phyloP scores from a whole-genome alignment of 2,329 filamentous ascomycete genomes.

The Ceratocystis huliohia region DNA sequence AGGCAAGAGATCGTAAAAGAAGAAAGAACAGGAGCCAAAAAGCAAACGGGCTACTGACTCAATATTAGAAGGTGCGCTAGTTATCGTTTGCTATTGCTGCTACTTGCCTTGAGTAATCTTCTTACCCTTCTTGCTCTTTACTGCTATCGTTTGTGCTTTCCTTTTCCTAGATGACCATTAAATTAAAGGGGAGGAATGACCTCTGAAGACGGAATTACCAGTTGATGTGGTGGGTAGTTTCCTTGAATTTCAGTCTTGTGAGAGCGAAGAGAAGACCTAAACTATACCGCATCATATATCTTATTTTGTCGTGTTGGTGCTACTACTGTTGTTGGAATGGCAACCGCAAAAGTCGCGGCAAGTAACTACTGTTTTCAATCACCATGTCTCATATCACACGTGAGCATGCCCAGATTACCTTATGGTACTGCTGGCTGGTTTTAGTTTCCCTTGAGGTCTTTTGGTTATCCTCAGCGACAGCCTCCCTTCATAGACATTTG shows the following conservation, averaged over 20 bases:
- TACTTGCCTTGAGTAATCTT: not conserved
- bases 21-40: not conserved
- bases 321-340: slow-evolving; percentile 1
- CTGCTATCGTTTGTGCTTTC: not conserved
- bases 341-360: not conserved
- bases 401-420: too few species aligned
- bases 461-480: too few species aligned
- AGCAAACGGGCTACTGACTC: not conserved
- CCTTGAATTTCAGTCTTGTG: not conserved
- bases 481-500: too few species aligned
- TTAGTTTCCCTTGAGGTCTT: not conserved
- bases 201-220: not conserved
- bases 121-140: too few species aligned
- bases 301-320: not conserved
- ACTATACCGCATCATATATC: not conserved
- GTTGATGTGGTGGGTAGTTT: not conserved
- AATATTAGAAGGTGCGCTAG: not conserved
- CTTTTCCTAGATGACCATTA: not conserved
- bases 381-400: not conserved
- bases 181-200: slow-evolving; percentile 3
- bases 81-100: not conserved
- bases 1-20: slow-evolving; percentile 9
- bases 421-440: not conserved
- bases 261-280: not conserved
- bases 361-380: not conserved